These are phyloP conservation scores for Macadamia tetraphylla DNA, from an alignment of 164 flowering plant species.

Conservation along the genomic window DNA sequence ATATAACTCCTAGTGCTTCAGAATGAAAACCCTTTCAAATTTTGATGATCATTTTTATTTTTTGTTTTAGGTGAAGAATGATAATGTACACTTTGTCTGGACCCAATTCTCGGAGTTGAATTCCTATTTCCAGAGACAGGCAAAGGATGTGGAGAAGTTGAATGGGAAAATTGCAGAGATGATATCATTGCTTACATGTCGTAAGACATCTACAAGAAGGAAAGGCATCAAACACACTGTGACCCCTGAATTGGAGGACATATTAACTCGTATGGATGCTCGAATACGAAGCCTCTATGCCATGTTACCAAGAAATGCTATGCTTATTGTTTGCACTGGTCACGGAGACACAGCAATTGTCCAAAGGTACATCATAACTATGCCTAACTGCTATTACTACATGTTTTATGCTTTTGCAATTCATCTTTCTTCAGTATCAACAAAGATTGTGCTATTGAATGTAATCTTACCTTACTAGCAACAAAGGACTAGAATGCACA, in stretches of 20 bases:
- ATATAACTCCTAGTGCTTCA: conserved; percentile 1
- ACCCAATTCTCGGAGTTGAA: conserved; percentile 86
- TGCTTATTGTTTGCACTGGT: conserved; percentile 90
- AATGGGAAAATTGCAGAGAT: conserved; percentile 70
- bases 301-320: conserved; percentile 67
- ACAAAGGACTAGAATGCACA: neutral
- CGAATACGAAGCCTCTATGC: conserved; percentile 46
- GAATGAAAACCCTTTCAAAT: neutral
- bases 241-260: conserved; percentile 53
- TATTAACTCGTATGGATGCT: conserved; percentile 51
- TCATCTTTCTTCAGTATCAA: neutral
- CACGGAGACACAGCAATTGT: conserved; percentile 87
- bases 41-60: neutral
- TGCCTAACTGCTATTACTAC: neutral
- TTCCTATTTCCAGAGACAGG: conserved; percentile 61
- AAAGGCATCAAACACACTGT: conserved; percentile 28
- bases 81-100: conserved; percentile 78
- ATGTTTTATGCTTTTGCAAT: neutral
- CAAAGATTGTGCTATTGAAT: no score
- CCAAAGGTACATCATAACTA: conserved; percentile 45
- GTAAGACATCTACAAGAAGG: conserved; percentile 27
- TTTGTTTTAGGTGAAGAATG: conserved; percentile 58
- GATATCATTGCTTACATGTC: conserved; percentile 80
- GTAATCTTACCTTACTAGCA: no score
- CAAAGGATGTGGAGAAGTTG: conserved; percentile 51